A percentile compares a stretch with the other conserved stretches of the same genome.
These are phyloP conservation scores for Boletus vinaceobasis DNA, from an alignment of 768 basidiomycete genomes.

Conservation along the genomic window DNA sequence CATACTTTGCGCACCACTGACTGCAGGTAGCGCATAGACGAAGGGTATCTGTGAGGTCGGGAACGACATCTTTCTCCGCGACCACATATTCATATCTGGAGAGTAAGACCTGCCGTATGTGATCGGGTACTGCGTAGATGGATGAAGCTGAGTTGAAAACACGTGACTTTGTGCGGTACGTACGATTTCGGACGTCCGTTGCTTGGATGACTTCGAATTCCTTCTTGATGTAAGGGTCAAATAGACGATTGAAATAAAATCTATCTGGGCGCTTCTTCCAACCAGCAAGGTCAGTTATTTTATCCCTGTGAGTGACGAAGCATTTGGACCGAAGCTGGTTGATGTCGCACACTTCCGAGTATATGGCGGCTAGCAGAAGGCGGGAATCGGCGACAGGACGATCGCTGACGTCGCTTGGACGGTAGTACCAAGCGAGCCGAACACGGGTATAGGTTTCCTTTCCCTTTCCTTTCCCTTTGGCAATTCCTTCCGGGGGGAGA, in stretches of 20 bases:
- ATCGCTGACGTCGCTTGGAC: conserved; percentile 93
- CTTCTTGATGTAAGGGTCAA: conserved; percentile 97
- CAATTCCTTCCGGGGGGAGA: conserved; percentile 71
- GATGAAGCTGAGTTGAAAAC: conserved; percentile 12
- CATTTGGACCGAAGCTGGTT: conserved; percentile 91
- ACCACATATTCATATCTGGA: conserved; percentile 92
- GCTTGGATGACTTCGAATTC: conserved; percentile 95
- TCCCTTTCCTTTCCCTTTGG: conserved; percentile 63
- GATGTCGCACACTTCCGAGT: conserved; percentile 94
- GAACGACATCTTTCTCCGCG: conserved; percentile 89
- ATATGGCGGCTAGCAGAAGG: conserved; percentile 90
- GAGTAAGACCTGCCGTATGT: conserved; percentile 74
- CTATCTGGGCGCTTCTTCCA: conserved; percentile 95
- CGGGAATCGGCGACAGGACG: conserved; percentile 88
- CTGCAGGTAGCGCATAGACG: conserved; percentile 84
- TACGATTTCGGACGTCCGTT: conserved; percentile 84
- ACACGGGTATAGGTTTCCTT: conserved; percentile 77
- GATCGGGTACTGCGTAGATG: conserved; percentile 62
- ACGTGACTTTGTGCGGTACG: conserved; percentile 34
- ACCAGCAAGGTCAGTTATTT: conserved; percentile 86
- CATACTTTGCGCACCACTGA: conserved; percentile 87
- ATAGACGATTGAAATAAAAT: conserved; percentile 94
- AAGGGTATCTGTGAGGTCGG: conserved; percentile 82
- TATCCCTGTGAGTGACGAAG: conserved; percentile 92
- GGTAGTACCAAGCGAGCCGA: conserved; percentile 94